phyloP scores from a whole-genome alignment of 139 green algal species.

The Tetraselmis chui region DNA sequence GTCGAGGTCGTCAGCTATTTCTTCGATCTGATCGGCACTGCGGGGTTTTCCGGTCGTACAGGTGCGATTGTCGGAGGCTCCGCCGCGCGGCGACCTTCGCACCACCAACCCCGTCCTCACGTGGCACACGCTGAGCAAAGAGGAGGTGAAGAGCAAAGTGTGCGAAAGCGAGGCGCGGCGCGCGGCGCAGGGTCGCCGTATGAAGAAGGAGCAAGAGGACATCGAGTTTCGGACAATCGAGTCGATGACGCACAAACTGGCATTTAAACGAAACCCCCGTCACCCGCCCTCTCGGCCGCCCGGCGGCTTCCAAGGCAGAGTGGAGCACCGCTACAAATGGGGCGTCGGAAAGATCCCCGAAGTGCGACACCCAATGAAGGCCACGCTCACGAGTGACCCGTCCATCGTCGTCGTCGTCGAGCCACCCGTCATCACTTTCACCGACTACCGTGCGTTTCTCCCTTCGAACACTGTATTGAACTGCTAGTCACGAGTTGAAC shows the following conservation, averaged over 20 bases:
- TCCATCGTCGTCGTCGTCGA: conserved; percentile 35
- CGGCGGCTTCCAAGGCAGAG: conserved; percentile 5
- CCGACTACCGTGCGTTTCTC: conserved; percentile 23
- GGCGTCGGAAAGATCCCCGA: neutral
- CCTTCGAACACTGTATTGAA: too few relatives aligned
- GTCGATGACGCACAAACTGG: conserved; percentile 56
- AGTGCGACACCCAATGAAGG: conserved; percentile 27
- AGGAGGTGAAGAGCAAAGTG: neutral
- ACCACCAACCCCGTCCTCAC: conserved; percentile 4
- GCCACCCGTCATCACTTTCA: conserved; percentile 46
- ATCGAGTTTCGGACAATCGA: conserved; percentile 46
- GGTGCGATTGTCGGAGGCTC: neutral
- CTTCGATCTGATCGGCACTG: too few relatives aligned
- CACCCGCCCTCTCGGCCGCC: conserved; percentile 26
- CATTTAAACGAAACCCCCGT: conserved; percentile 59
- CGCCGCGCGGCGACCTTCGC: neutral
- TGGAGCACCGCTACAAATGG: neutral
- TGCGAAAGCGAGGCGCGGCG: conserved; percentile 2
- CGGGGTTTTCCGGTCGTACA: too few relatives aligned
- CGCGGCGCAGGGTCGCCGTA: neutral
- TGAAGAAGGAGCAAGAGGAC: conserved; percentile 13
- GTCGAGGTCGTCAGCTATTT: too few relatives aligned
- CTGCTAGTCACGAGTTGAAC: too few relatives aligned
- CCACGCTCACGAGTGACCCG: conserved; percentile 22
- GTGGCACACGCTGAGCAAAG: neutral